Evolutionary conservation across 495 filamentous ascomycete genomes (phyloP), one percentile per base, ranked within the genome.

Genomic region (Copromyces sp.): DNA sequence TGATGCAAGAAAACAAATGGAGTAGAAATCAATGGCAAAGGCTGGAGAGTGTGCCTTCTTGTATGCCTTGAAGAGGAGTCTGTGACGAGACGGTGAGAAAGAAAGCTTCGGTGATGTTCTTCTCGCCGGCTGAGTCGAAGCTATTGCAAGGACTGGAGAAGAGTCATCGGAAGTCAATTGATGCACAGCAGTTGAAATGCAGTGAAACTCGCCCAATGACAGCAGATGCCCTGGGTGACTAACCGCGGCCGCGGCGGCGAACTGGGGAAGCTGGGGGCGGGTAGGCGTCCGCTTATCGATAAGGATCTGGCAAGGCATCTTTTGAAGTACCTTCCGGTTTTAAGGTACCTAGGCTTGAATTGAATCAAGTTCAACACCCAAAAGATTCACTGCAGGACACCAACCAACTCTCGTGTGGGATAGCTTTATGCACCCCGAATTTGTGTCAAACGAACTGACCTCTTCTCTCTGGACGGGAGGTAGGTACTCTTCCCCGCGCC

Each of bases 51-150:
- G 32, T 65, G 29, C 53, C 53, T 35, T 65, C 29, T 65, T 65
- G 53, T 65, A 65, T 65, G 53, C 53, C 53, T 73, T 45, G 68
- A 39, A 29, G 16, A 17, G 37, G n/a, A 70, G 16, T 37, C 29
- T 53, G 20, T 44, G 17, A 32, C 40, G 16, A 37, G 69, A 29
- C 12, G 20, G n/a, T 24, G 69, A 44, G 29, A 32, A 68, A 20
- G 24, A 4, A 14, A 37, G 9, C 65, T 59, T 72, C 20, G 20
- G 16, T 39, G 68, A 41, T 17, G 29, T 73, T 24, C 39, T 69
- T 79, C 53, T 65, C 77, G 77, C 78, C 78, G 78, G 71, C 59
- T 80, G 78, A 81, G 78, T 80, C 79, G 76, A 65, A 59, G 47
- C 20, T 53, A 24, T 53, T 24, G 45, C 53, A 29, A 5, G 35